Percentiles rank a stretch among this genome's conserved stretches.
phyloP scores from a whole-genome alignment of 2,329 filamentous ascomycete species.

The Cytospora leucostoma region DNA sequence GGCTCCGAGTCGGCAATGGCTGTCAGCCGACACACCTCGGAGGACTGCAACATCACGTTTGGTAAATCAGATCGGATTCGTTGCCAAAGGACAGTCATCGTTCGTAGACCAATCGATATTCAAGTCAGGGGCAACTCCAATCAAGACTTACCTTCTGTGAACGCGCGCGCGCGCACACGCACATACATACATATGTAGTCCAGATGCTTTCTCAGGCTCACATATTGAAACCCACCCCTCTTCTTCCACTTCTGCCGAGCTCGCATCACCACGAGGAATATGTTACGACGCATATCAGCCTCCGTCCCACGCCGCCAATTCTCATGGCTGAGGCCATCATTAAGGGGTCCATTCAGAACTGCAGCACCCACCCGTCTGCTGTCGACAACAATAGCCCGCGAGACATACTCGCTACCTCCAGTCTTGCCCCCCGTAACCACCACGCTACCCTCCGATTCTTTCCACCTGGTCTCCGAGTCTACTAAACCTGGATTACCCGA shows the following conservation, averaged over 20 bases:
- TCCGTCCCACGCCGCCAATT: slow-evolving; percentile 5
- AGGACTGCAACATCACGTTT: slow-evolving; percentile 17
- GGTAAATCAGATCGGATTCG: too few relatives aligned
- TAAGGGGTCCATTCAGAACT: not conserved
- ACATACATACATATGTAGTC: not conserved
- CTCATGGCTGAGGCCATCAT: not conserved
- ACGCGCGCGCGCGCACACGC: too few relatives aligned
- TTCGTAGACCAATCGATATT: not conserved
- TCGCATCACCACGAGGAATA: slow-evolving; percentile 6
- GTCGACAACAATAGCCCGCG: slow-evolving; percentile 44
- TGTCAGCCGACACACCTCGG: slow-evolving; percentile 1
- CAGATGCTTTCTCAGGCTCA: not conserved
- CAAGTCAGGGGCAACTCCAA: too few relatives aligned
- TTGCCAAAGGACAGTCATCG: too few relatives aligned
- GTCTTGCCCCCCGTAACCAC: slow-evolving; percentile 64
- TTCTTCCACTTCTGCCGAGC: not conserved
- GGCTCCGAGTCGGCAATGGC: slow-evolving; percentile 16
- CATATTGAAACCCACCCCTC: not conserved
- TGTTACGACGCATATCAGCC: slow-evolving; percentile 26
- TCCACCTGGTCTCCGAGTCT: slow-evolving; percentile 78
- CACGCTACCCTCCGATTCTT: slow-evolving; percentile 70
- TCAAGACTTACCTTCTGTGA: not conserved
- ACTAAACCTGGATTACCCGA: slow-evolving; percentile 79
- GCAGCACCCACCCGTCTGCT: slow-evolving; percentile 31
- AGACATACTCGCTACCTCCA: slow-evolving; percentile 55